These are phyloP conservation scores for Pseudogymnoascus sp. DNA, from an alignment of 2,329 filamentous ascomycete species.

Conservation along the genomic window DNA sequence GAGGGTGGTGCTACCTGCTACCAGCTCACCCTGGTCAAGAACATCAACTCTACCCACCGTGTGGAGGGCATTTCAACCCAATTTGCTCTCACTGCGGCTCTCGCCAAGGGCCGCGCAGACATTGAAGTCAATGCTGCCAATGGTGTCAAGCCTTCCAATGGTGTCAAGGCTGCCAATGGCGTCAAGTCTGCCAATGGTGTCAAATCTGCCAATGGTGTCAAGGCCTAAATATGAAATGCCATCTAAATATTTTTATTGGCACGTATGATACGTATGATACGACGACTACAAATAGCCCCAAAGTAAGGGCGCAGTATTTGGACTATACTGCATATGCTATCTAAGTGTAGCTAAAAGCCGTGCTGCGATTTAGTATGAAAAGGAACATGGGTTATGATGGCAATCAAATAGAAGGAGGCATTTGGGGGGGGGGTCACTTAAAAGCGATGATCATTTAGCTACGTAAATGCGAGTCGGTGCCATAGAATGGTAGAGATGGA, in stretches of 20 bases:
- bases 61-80: constrained; percentile 62
- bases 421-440: not conserved
- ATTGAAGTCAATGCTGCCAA: not conserved
- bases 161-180: not conserved
- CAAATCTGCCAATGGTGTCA: constrained; percentile 1
- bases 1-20: constrained; percentile 70
- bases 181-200: constrained; percentile 1
- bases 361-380: not conserved
- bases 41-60: constrained; percentile 72
- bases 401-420: constrained; percentile 7
- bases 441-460: constrained; percentile 5
- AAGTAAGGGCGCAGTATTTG: not conserved
- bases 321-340: constrained; percentile 4
- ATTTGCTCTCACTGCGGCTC: constrained; percentile 54
- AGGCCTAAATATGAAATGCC: constrained; percentile 9
- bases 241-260: constrained; percentile 3
- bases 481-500: not conserved
- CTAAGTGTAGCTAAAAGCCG: not conserved
- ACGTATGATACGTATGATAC: constrained; percentile 10
- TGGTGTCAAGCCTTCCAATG: not conserved
- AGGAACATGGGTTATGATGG: constrained; percentile 1
- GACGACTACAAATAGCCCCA: constrained; percentile 5
- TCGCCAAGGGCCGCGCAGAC: constrained; percentile 31
- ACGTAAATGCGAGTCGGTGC: constrained; percentile 1
- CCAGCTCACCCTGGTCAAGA: constrained; percentile 72